phyloP scores from a whole-genome alignment of 2,329 filamentous ascomycete species.

The Penicillium sp. region DNA sequence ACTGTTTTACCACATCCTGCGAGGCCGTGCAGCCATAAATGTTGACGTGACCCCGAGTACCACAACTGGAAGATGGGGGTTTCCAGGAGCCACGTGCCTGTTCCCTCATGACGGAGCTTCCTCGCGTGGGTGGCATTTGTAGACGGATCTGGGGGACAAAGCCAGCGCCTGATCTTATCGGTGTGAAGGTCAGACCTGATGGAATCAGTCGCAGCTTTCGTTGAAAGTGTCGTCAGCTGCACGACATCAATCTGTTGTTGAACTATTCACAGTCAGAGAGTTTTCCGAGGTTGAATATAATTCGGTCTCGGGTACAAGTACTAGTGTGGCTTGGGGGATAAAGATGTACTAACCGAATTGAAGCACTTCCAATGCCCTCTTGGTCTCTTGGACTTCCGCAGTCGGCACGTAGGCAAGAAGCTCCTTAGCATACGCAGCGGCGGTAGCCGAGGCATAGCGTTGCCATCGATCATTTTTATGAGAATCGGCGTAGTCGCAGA shows the following conservation, averaged over 20 bases:
- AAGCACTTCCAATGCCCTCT: too few relatives aligned
- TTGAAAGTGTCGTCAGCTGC: slow-evolving; percentile 2
- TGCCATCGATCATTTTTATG: too few relatives aligned
- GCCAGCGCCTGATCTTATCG: slow-evolving; percentile 4
- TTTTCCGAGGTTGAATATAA: too few relatives aligned
- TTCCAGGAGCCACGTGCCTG: slow-evolving; percentile 3
- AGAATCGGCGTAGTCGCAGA: slow-evolving; percentile 1
- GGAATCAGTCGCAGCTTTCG: slow-evolving; percentile 3
- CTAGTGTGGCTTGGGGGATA: too few relatives aligned
- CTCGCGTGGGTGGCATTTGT: slow-evolving; percentile 6
- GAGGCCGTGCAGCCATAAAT: slow-evolving; percentile 10
- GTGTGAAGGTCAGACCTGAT: slow-evolving; percentile 2
- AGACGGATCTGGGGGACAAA: slow-evolving; percentile 4
- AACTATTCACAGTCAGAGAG: not conserved
- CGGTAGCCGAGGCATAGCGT: not conserved
- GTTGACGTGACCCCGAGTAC: not conserved
- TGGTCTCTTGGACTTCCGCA: too few relatives aligned
- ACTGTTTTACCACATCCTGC: slow-evolving; percentile 8
- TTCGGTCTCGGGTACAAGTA: too few relatives aligned
- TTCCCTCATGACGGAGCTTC: slow-evolving; percentile 5
- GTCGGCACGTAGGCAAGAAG: not conserved
- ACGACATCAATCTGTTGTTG: slow-evolving; percentile 5
- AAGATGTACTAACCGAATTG: too few relatives aligned
- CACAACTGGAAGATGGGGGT: slow-evolving; percentile 3
- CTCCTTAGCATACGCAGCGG: slow-evolving; percentile 1